These are phyloP conservation scores for Leucocoprinus sp. DNA, from an alignment of 768 basidiomycete genomes.

Conservation along the genomic window DNA sequence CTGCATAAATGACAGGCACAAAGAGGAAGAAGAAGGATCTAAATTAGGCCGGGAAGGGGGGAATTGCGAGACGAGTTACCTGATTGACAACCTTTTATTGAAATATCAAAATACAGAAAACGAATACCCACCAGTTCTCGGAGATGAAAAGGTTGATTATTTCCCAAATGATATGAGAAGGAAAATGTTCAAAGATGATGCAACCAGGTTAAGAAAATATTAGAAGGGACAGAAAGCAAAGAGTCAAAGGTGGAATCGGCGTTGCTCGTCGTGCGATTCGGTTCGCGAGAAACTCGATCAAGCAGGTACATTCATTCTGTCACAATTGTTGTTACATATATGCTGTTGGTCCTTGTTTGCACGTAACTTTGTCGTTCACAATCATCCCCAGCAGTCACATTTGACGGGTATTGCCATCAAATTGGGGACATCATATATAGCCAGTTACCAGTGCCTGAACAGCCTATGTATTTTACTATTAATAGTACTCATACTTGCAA, in stretches of 20 bases:
- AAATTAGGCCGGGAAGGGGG: not conserved
- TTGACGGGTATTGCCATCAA: too few species aligned
- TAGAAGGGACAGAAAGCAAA: constrained; percentile 8
- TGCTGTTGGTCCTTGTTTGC: constrained; percentile 7
- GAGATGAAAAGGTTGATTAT: not conserved
- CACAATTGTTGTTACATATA: constrained; percentile 7
- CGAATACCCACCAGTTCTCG: constrained; percentile 7
- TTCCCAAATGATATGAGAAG: not conserved
- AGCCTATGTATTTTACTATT: too few species aligned
- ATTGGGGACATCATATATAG: too few species aligned
- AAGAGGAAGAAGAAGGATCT: not conserved
- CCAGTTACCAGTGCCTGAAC: too few species aligned
- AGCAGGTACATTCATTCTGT: constrained; percentile 15
- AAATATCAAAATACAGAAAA: constrained; percentile 24
- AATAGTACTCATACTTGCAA: not conserved
- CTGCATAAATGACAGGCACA: constrained; percentile 2
- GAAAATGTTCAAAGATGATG: not conserved
- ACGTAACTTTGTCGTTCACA: too few species aligned
- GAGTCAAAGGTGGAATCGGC: constrained; percentile 1
- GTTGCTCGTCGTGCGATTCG: constrained; percentile 22
- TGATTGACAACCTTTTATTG: constrained; percentile 26
- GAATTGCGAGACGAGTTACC: constrained; percentile 13
- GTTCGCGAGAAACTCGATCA: constrained; percentile 21
- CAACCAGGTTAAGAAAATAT: constrained; percentile 9
- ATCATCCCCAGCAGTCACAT: too few species aligned